Evolutionary conservation across 495 filamentous ascomycete genomes (phyloP), one percentile per base, ranked within the genome.

Genomic region (Tuber magnatum): DNA sequence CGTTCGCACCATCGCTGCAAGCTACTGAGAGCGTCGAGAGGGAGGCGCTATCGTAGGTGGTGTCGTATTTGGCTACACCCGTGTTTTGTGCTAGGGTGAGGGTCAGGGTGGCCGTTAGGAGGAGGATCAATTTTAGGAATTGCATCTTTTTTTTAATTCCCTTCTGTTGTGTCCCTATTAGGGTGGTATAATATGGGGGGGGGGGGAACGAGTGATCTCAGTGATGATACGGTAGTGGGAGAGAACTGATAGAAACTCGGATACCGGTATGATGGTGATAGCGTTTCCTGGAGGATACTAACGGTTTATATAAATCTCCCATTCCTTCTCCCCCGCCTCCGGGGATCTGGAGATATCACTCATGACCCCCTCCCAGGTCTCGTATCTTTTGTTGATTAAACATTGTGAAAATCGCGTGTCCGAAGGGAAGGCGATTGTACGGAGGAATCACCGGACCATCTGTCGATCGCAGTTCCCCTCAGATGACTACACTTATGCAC

Each of bases 1-100:
- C 89, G 83, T 89, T 89, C 46, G 71, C 42, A 70, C 89, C 89
- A 77, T 90, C 86, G 39, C 87, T 89, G 86, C 89, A 91, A 69
- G 88, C 74, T 16, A 89, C 84, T 14, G 48, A 76, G 22, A 83
- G 83, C 38, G 90, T 80, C 35, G 87, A 84, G 51, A 87, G 83
- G 44, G 71, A 76, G 16, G 70, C 69, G 78, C 87, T 83, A 76
- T 90, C 88, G 83, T 90, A 91, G 81, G 85, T 87, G n/a, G 81
- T 82, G 81, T 90, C 88, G 81, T 88, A 91, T 39, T 86, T 86
- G 75, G 89, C 88, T 84, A 76, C 75, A 61, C 22, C 73, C 39
- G 42, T 1, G 20, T 2, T 68, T 41, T 77, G 74, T 14, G 78
- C 78, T 69, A 75, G 44, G 69, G 84, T 75, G 79, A 82, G 71